Evolutionary conservation across 805 yeast species (phyloP), one percentile per base, ranked within the genome.

Genomic region (Metschnikowia anglica): DNA sequence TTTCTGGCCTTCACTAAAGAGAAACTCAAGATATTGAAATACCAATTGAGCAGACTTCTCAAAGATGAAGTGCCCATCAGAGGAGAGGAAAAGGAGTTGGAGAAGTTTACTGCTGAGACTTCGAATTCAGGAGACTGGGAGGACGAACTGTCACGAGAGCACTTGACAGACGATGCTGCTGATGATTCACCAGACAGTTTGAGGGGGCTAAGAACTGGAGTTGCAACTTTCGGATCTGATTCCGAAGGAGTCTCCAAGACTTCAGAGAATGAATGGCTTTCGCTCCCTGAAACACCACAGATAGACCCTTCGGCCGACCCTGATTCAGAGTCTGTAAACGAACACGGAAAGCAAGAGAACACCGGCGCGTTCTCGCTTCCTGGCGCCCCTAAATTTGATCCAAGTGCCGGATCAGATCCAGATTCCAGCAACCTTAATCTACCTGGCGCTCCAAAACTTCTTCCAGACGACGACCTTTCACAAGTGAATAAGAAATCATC

Each of bases 21-120:
- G 1, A 71, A 72, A 27, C 80, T 4, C 79, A 83, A 59, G 80
- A 73, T 31, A 68, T 72, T 52, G 68, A 70, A 33, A 54, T 68
- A 47, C 39, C 70, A 69, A 25, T 63, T 70, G 51, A 59, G 73
- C 18, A 53, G 61, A 43, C 53, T 70, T 32, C 44, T 70, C n/a
- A 70, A 69, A 49, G 70, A 62, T 39, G 68, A 70, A 47, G 48
- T 70, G 2, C 56, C 54, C 1, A 26, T 44, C 5, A 57, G 59
- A 27, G 58, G 56, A 5, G 60, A 58, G 23, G 66, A 60, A 29
- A 51, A 52, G 23, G 68, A 66, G 32, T 48, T 62, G 36, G 64
- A 56, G 20, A 37, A 20, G 12, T 28, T 43, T 20, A 17, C 27
- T 12, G n/a, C 18, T 2, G n/a, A 12, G 9, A 34, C 21, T 16